phyloP scores from a whole-genome alignment of 176 grass and related monocot species.

The Raddia distichophylla region DNA sequence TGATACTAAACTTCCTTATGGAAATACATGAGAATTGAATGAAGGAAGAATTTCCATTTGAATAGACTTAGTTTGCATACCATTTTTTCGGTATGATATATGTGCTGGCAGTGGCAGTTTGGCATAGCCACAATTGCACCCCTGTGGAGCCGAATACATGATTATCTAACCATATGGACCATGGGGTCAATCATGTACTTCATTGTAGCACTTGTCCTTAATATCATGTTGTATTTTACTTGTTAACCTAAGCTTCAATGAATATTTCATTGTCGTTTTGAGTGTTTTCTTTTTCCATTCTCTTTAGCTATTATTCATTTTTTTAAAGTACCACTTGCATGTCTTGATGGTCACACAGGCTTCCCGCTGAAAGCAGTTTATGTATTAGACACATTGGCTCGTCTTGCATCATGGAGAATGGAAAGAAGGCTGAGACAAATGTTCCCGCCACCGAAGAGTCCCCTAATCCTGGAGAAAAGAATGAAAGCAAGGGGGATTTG shows the following conservation, averaged over 20 bases:
- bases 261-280: background rate
- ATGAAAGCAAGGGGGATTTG: conserved; percentile 40
- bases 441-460: conserved; percentile 27
- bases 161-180: too few relatives aligned
- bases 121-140: too few relatives aligned
- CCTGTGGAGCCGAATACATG: too few relatives aligned
- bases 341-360: conserved; percentile 11
- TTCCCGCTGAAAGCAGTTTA: background rate
- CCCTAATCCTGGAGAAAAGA: conserved; percentile 49
- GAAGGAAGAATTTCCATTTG: conserved; percentile 8
- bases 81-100: conserved; percentile 11
- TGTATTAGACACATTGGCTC: conserved; percentile 10
- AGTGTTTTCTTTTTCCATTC: background rate
- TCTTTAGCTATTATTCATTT: background rate
- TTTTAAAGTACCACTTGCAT: conserved; percentile 11
- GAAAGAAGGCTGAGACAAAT: conserved; percentile 38
- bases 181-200: background rate
- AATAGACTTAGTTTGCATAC: background rate
- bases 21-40: background rate
- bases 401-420: conserved; percentile 49
- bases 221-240: conserved; percentile 16
- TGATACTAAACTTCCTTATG: background rate
- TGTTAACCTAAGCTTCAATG: background rate
- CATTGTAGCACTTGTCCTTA: background rate
- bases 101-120: background rate